Base-by-base conservation (phyloP, 257 asterid genomes). In the Cordia subcordata region DNA sequence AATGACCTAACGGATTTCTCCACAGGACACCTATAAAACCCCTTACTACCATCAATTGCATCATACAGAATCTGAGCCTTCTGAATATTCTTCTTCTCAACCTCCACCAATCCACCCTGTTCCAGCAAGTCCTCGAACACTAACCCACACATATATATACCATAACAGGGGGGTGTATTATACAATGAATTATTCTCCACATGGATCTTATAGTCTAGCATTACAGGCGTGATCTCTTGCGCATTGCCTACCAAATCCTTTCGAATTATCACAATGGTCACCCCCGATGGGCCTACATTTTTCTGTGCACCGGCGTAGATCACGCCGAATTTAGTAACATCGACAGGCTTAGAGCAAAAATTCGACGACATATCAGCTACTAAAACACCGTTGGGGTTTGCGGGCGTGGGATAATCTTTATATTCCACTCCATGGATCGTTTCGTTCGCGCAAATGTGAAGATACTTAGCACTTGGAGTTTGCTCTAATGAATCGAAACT, bases 241-340 rank as follows among this genome's bases (percentile, higher is more conserved):
- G 96, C 79, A 49, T 79, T 75, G 18, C 95, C 95, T 61, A 85
- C 68, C 85, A 91, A 70, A 78, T 88, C 95, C 4, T 87, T 77
- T 60, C 84, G 70, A 0, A 88, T 47, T 35, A 91, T 88, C 55
- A 71, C 95, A 53, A 91, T 85, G 6, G 97, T 88, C 19, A 91
- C 98, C 0, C 98, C 98, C 0, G 98, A 91, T 39, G 98, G 98
- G 17, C 98, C 98, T 0, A 91, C 98, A 42, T 91, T 91, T 65
- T 91, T 91, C 90, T 88, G 98, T 0, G 98, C 98, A 27, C 98
- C 98, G n/a, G 95, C 98, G 64, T 88, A 91, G 75, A 91, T 85
- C 68, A 84, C 16, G 0, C 96, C 98, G 49, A 84, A 88, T 66
- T 78, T 81, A 32, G 82, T 47, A 20, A 91, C 85, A 42, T 91